These are phyloP conservation scores for Moricandia arvensis DNA, from an alignment of 345 rosid species.

Conservation along the genomic window DNA sequence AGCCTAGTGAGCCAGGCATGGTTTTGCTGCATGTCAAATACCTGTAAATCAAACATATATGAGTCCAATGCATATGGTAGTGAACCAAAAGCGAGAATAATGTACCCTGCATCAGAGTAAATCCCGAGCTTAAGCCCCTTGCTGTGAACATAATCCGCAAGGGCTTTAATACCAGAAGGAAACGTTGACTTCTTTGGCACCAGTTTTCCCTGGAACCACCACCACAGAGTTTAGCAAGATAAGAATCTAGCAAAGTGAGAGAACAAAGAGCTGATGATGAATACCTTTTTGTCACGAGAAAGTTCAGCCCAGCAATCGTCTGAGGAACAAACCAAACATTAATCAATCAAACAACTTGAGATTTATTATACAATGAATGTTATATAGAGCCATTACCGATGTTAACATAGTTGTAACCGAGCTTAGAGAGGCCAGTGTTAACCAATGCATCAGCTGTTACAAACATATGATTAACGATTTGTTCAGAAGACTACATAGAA, in stretches of 20 bases:
- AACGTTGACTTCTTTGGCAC: slow-evolving; percentile 62
- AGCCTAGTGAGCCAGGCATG: slow-evolving; percentile 93
- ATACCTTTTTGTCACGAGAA: slow-evolving; percentile 64
- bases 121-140: slow-evolving; percentile 93
- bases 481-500: neutral
- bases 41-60: slow-evolving; percentile 39
- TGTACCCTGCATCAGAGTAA: slow-evolving; percentile 88
- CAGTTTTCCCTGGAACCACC: slow-evolving; percentile 58
- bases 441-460: slow-evolving; percentile 72
- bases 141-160: slow-evolving; percentile 78
- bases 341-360: neutral
- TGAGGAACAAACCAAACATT: slow-evolving; percentile 30
- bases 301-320: slow-evolving; percentile 99
- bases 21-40: slow-evolving; percentile 75
- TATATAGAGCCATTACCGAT: slow-evolving; percentile 48
- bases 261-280: neutral
- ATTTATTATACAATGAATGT: neutral
- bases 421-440: slow-evolving; percentile 72
- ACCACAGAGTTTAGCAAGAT: neutral
- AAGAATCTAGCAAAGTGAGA: neutral
- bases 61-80: neutral
- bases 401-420: slow-evolving; percentile 80
- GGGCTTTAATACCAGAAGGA: slow-evolving; percentile 79
- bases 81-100: neutral
- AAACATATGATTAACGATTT: neutral